phyloP scores from a whole-genome alignment of 805 yeast species.

The Sporopachydermia lactativora region DNA sequence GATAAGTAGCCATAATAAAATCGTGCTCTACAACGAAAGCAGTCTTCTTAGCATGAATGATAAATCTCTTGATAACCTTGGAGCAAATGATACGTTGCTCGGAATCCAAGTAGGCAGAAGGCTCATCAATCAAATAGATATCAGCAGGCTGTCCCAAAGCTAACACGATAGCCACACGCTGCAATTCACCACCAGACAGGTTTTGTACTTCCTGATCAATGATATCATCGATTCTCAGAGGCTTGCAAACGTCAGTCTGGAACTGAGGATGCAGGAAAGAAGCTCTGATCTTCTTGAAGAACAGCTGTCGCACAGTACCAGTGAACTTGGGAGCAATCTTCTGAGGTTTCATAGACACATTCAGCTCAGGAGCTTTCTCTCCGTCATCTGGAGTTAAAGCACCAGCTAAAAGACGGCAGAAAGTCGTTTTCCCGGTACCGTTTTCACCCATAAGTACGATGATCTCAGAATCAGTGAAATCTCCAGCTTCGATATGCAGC shows the following conservation, averaged over 20 bases:
- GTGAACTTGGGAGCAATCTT: constrained; percentile 97
- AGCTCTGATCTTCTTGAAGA: constrained; percentile 91
- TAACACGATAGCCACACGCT: constrained; percentile 95
- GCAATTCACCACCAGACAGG: constrained; percentile 98
- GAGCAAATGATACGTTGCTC: constrained; percentile 99
- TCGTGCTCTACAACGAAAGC: constrained; percentile 99
- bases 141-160: constrained; percentile 93
- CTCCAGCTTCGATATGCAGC: constrained; percentile 71
- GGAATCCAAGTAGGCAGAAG: constrained; percentile 96
- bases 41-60: constrained; percentile 91
- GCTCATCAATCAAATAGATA: constrained; percentile 94
- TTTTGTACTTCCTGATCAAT: constrained; percentile 97
- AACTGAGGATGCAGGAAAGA: constrained; percentile 92
- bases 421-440: constrained; percentile 98
- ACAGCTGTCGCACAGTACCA: constrained; percentile 96
- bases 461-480: constrained; percentile 90
- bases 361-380: constrained; percentile 67
- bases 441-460: constrained; percentile 99
- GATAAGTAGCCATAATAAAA: constrained; percentile 98
- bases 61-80: constrained; percentile 93
- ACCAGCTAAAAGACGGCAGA: constrained; percentile 92
- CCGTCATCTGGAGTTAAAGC: constrained; percentile 79
- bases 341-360: constrained; percentile 97
- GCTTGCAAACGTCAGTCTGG: constrained; percentile 96
- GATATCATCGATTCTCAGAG: constrained; percentile 82